Base-by-base conservation (phyloP, 495 filamentous ascomycete species). In the Penicillium argentinense region DNA sequence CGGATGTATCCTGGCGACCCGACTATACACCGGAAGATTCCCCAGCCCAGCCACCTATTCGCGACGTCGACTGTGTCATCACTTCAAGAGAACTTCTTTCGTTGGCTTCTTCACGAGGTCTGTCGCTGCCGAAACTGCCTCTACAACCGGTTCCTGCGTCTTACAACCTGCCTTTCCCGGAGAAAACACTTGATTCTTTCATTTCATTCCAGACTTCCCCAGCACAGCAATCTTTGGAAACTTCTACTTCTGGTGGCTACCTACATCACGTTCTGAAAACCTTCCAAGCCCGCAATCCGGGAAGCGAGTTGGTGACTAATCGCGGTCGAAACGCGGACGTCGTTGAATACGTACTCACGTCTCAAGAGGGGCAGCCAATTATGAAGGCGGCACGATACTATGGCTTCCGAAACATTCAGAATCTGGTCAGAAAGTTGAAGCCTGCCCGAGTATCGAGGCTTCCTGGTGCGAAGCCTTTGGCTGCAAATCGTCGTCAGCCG, bases 51-150 rank as follows among this genome's bases (percentile, higher is more conserved):
- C 71, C 72, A 14, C 81, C 85, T 5, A 75, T 92, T 13, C 76
- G 93, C 16, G 93, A 98, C 57, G 90, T 96, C 25, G 93, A 98
- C 65, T 97, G 92, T 68, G 93, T 98, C 12, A 97, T 98, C 59
- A 98, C 93, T 14, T 86, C 86, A 41, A 88, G 92, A 46, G 93
- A 98, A 63, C 77, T 98, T 6, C 74, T 98, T 30, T 91, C 90
- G 69, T 72, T 98, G 14, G 89, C 91, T 23, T 83, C 87, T 26
- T 84, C 86, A 14, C 79, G 90, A 45, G 79, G 80, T 7, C 80
- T 96, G 17, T 77, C 82, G 49, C 85, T 97, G 61, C 81, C 86
- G 25, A 64, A 60, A 24, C 63, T 97, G 48, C 79, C 90, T 14
- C 78, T 76, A 22, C 69, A 74, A 9, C 74, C 82, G 13, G 57